A percentile compares a stretch with the other conserved stretches of the same genome.
These are phyloP conservation scores for Ceratocystis papillata DNA, from an alignment of 2,329 filamentous ascomycete genomes.

Conservation along the genomic window DNA sequence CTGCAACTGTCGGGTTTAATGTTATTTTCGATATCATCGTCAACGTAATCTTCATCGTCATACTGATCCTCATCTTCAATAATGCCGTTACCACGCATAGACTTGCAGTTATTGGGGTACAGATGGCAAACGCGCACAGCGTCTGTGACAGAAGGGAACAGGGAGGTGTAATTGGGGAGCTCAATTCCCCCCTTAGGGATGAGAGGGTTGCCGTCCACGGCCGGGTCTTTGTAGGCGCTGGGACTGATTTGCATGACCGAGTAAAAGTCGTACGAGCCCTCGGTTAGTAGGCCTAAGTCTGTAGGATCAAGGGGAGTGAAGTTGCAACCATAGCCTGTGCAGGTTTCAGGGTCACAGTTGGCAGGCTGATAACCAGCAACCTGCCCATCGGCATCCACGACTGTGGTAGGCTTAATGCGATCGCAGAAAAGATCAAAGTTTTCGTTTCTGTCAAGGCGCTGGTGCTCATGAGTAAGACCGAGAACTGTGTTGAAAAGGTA, in stretches of 20 bases:
- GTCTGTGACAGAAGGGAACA: slow-evolving; percentile 14
- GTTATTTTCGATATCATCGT: background rate
- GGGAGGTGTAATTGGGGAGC: background rate
- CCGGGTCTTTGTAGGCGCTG: background rate
- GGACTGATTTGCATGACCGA: slow-evolving; percentile 23
- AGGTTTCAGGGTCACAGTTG: slow-evolving; percentile 14
- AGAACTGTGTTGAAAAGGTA: slow-evolving; percentile 15
- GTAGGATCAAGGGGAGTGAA: slow-evolving; percentile 7
- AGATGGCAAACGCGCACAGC: slow-evolving; percentile 17
- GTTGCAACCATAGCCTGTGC: slow-evolving; percentile 23
- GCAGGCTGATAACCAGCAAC: background rate
- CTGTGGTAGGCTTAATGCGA: slow-evolving; percentile 2
- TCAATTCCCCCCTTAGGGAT: background rate
- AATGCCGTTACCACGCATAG: slow-evolving; percentile 21
- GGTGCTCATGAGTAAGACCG: slow-evolving; percentile 20
- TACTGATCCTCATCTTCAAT: slow-evolving; percentile 19
- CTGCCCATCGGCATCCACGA: background rate
- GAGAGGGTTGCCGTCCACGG: background rate
- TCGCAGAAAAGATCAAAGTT: slow-evolving; percentile 19
- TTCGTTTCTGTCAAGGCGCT: slow-evolving; percentile 18
- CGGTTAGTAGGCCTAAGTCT: background rate
- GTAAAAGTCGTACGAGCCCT: slow-evolving; percentile 15
- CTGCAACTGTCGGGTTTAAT: slow-evolving; percentile 12
- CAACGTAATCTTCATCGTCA: slow-evolving; percentile 17
- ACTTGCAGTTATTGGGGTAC: slow-evolving; percentile 13